Evolutionary conservation across 2,329 filamentous ascomycete genomes (phyloP).

Genomic region (Botrytis pseudocinerea): DNA sequence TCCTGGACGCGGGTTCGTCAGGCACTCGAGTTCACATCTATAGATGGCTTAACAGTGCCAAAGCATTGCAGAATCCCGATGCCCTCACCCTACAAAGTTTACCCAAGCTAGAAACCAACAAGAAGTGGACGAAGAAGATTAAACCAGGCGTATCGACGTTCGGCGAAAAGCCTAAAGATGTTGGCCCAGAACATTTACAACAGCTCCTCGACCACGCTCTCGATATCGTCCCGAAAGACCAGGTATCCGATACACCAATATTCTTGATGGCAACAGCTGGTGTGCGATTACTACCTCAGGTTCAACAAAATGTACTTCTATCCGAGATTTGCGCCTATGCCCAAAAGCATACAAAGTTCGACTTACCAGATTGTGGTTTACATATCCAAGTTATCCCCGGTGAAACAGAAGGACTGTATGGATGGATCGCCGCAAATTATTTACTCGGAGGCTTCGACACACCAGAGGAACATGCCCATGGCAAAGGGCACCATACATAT

Average conservation of each 20-base stretch:
- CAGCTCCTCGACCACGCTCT: constrained; percentile 79
- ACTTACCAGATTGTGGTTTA: constrained; percentile 82
- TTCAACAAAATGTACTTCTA: constrained; percentile 72
- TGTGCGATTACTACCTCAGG: constrained; percentile 78
- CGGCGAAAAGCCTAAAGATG: constrained; percentile 69
- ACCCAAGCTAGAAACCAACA: constrained; percentile 79
- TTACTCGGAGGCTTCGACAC: constrained; percentile 86
- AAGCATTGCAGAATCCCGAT: constrained; percentile 62
- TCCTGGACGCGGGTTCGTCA: constrained; percentile 96
- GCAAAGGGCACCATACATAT: constrained; percentile 89
- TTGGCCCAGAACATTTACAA: constrained; percentile 81
- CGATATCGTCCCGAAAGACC: constrained; percentile 71
- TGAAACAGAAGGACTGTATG: constrained; percentile 93
- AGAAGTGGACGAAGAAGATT: constrained; percentile 90
- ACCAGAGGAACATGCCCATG: constrained; percentile 72
- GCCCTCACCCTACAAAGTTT: constrained; percentile 64
- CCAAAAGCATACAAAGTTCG: constrained; percentile 72
- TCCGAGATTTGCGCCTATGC: constrained; percentile 81
- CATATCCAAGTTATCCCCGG: constrained; percentile 95
- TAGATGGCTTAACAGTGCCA: constrained; percentile 79
- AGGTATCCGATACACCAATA: constrained; percentile 81
- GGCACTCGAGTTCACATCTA: constrained; percentile 95
- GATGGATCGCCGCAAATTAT: constrained; percentile 97
- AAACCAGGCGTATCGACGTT: constrained; percentile 92
- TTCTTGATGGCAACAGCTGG: constrained; percentile 96